Conservation (phyloP, 768 basidiomycete genomes). For the Phylloporus sp. region DNA sequence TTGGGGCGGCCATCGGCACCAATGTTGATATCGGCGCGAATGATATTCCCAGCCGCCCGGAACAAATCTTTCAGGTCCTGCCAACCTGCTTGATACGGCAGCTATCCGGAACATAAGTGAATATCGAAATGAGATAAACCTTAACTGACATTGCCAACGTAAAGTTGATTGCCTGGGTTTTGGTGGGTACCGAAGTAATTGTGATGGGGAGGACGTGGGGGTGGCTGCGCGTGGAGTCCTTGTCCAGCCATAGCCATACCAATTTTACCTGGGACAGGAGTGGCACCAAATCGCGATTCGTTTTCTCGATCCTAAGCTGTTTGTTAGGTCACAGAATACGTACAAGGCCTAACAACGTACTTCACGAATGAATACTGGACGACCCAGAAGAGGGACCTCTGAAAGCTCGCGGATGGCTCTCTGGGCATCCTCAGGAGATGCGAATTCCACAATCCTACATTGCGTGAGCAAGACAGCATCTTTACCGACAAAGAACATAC, state of each 20-base stretch:
- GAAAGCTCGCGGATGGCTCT: conserved; percentile 87
- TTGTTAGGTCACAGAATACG: neutral
- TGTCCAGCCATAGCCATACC: conserved; percentile 96
- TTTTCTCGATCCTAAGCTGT: conserved; percentile 84
- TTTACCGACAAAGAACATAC: conserved; percentile 47
- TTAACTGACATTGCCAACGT: conserved; percentile 78
- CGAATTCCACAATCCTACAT: conserved; percentile 90
- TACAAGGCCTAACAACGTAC: conserved; percentile 39
- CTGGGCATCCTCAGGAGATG: conserved; percentile 84
- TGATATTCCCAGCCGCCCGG: conserved; percentile 91
- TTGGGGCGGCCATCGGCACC: conserved; percentile 91
- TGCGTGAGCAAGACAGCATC: conserved; percentile 8
- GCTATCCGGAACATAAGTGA: conserved; percentile 39
- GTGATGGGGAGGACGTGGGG: conserved; percentile 79
- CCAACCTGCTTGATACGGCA: conserved; percentile 98
- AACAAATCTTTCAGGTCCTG: conserved; percentile 98
- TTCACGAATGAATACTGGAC: conserved; percentile 96
- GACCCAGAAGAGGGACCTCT: conserved; percentile 85
- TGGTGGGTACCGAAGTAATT: conserved; percentile 58
- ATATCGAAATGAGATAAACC: neutral
- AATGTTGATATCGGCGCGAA: conserved; percentile 94
- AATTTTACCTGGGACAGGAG: conserved; percentile 93
- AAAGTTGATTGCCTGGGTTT: conserved; percentile 85
- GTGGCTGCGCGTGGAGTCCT: conserved; percentile 72
- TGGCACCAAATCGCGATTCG: conserved; percentile 91